Evolutionary conservation across 2,329 filamentous ascomycete species (phyloP).

Genomic region (Arachnomyces sp.): DNA sequence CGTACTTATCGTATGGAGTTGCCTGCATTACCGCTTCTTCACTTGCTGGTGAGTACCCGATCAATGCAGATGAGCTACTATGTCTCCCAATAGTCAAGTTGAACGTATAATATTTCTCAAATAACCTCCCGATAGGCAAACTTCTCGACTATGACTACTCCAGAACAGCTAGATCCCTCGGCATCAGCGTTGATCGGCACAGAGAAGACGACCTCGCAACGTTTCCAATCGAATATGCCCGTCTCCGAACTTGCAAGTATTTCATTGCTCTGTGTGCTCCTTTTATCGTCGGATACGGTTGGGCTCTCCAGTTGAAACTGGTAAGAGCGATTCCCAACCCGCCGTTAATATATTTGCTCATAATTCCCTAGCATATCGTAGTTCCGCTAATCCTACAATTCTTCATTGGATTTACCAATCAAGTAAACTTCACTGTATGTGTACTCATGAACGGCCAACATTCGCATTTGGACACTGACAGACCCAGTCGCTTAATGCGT

Average conservation of each 20-base stretch:
- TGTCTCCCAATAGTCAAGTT: too few relatives aligned
- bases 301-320: not conserved
- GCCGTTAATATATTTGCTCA: not conserved
- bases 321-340: not conserved
- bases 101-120: too few relatives aligned
- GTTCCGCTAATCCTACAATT: not conserved
- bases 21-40: not conserved
- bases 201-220: not conserved
- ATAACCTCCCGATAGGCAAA: not conserved
- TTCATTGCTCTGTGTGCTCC: not conserved
- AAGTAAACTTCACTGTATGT: slow-evolving; percentile 1
- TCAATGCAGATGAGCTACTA: too few relatives aligned
- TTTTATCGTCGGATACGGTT: not conserved
- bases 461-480: too few relatives aligned
- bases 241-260: not conserved
- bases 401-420: not conserved
- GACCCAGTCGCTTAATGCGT: not conserved
- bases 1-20: not conserved
- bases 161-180: slow-evolving; percentile 50
- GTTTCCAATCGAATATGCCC: not conserved
- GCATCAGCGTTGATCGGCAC: not conserved
- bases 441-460: not conserved
- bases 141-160: not conserved
- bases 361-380: not conserved
- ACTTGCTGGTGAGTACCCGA: not conserved